Percentiles rank a stretch among this genome's conserved stretches.
Conservation (phyloP, 257 asterid genomes). For the Salvia rosmarinus region DNA sequence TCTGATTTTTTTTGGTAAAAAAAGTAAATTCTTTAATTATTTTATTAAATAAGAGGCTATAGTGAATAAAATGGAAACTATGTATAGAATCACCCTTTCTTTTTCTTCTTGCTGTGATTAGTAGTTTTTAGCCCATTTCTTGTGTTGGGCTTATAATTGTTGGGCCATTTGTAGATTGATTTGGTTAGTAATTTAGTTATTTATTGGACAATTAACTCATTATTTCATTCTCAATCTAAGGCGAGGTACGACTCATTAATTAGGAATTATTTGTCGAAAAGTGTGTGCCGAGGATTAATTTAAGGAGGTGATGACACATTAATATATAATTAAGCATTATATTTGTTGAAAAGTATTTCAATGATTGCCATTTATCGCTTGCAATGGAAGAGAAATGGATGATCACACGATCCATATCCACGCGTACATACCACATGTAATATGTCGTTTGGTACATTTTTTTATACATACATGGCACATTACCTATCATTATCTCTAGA, state of each 20-base stretch:
- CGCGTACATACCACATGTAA: constrained; percentile 20
- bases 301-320: neutral
- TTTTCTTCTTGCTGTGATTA: no score
- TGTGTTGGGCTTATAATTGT: no score
- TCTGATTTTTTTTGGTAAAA: no score
- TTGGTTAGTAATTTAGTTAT: no score
- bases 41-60: no score
- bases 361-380: constrained; percentile 38
- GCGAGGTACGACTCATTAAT: neutral
- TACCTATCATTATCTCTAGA: constrained; percentile 23
- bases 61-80: no score
- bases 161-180: no score
- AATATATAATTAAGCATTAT: neutral
- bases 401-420: neutral
- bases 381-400: neutral
- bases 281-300: neutral
- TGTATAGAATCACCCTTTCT: no score
- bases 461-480: neutral
- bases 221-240: no score
- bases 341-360: constrained; percentile 11
- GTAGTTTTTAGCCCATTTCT: no score
- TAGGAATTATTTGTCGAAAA: neutral
- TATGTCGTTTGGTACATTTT: neutral
- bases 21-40: no score
- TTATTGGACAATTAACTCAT: no score